A percentile compares a stretch with the other conserved stretches of the same genome.
Conservation (phyloP, 75 land plant genomes). For the Larix kaempferi region DNA sequence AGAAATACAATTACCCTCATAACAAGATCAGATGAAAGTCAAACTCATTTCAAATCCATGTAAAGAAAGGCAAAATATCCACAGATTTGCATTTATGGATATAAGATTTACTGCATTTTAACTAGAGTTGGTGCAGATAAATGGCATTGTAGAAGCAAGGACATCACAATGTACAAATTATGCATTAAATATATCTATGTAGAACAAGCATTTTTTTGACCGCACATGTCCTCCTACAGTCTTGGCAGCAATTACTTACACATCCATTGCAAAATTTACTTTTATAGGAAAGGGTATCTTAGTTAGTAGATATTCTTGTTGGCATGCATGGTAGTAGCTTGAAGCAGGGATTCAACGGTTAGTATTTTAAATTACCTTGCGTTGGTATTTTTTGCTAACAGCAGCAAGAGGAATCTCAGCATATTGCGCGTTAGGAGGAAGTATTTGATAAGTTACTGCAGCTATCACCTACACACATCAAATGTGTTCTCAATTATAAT, state of each 20-base stretch:
- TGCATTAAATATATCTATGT: background rate
- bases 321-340: background rate
- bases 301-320: background rate
- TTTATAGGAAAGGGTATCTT: background rate
- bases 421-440: conserved; percentile 67
- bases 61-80: no score
- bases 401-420: conserved; percentile 88
- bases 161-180: background rate
- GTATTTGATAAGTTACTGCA: conserved; percentile 73
- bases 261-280: background rate
- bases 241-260: background rate
- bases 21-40: no score
- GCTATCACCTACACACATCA: conserved; percentile 53
- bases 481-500: no score
- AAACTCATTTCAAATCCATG: no score
- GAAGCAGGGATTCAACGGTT: background rate
- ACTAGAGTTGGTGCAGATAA: background rate
- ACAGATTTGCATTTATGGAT: no score
- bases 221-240: no score
- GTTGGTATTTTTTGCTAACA: conserved; percentile 47
- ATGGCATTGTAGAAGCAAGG: background rate
- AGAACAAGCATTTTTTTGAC: no score
- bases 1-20: no score
- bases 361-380: conserved; percentile 33
- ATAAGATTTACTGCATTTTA: no score